A percentile compares a stretch with the other conserved stretches of the same genome.
Conservation (phyloP, 2,329 filamentous ascomycete genomes). For the Elsinoe fawcettii region DNA sequence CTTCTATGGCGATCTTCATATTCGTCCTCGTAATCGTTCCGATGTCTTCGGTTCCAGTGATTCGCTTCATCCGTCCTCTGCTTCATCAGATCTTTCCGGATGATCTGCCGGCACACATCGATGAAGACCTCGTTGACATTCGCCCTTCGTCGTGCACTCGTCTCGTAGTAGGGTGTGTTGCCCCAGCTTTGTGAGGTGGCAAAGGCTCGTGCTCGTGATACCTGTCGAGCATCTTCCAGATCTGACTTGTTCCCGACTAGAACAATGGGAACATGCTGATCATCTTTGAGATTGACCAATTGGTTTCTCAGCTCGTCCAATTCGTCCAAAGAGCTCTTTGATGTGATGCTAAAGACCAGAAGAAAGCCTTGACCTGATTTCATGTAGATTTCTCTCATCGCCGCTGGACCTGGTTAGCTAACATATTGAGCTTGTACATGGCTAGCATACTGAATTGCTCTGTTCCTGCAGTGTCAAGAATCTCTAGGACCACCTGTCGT, state of each 20-base stretch:
- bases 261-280: slow-evolving; percentile 64
- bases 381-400: slow-evolving; percentile 71
- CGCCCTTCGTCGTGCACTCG: slow-evolving; percentile 70
- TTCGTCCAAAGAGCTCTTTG: slow-evolving; percentile 72
- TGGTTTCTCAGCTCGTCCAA: slow-evolving; percentile 75
- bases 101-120: slow-evolving; percentile 34
- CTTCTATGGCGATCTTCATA: not conserved
- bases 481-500: slow-evolving; percentile 81
- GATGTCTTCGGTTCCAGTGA: slow-evolving; percentile 3
- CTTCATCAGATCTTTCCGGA: slow-evolving; percentile 25
- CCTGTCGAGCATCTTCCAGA: slow-evolving; percentile 73
- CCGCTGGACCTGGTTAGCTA: not conserved
- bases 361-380: slow-evolving; percentile 88
- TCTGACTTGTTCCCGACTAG: slow-evolving; percentile 91
- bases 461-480: slow-evolving; percentile 84
- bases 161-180: slow-evolving; percentile 82
- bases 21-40: not conserved
- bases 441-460: slow-evolving; percentile 78
- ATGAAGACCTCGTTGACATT: slow-evolving; percentile 85
- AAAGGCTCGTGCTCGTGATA: slow-evolving; percentile 72
- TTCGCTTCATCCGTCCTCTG: slow-evolving; percentile 2
- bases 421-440: not conserved
- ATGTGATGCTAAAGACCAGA: slow-evolving; percentile 86
- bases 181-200: slow-evolving; percentile 80
- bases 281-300: slow-evolving; percentile 85